Evolutionary conservation across 73 alveolate species (phyloP).

Genomic region (Paramecium tetraurelia): DNA sequence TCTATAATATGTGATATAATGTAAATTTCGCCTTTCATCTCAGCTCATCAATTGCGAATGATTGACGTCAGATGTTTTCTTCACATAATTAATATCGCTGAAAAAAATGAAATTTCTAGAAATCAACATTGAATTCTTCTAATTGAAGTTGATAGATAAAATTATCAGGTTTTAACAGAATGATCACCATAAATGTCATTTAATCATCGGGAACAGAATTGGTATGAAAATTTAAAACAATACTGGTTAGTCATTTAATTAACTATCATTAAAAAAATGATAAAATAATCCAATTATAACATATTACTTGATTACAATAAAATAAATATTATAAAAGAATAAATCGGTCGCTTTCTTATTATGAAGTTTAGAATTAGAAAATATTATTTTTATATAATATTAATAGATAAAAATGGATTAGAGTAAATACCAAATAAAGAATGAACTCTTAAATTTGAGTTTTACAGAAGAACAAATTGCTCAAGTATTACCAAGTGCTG

Average conservation of each 20-base stretch:
- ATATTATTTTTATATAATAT: neutral
- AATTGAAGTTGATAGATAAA: neutral
- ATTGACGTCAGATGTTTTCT: neutral
- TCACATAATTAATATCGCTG: neutral
- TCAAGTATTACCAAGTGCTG: constrained; percentile 49
- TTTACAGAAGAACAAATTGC: constrained; percentile 32
- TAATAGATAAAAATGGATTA: neutral
- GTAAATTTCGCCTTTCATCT: neutral
- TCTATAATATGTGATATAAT: neutral
- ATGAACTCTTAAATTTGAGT: constrained; percentile 42
- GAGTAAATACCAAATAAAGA: neutral
- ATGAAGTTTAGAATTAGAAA: neutral
- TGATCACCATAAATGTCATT: neutral
- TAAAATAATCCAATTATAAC: neutral
- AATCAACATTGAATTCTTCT: neutral
- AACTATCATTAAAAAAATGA: neutral
- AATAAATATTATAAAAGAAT: neutral
- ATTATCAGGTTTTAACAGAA: neutral
- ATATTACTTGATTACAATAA: neutral
- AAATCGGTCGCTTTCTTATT: neutral
- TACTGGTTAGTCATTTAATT: neutral
- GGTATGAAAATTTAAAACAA: neutral
- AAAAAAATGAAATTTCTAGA: neutral
- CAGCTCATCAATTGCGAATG: neutral
- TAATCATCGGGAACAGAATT: neutral